Percentiles rank a stretch among this genome's conserved stretches.
phyloP scores from a whole-genome alignment of 768 basidiomycete genomes.

The Rhizopogon vesiculosus region DNA sequence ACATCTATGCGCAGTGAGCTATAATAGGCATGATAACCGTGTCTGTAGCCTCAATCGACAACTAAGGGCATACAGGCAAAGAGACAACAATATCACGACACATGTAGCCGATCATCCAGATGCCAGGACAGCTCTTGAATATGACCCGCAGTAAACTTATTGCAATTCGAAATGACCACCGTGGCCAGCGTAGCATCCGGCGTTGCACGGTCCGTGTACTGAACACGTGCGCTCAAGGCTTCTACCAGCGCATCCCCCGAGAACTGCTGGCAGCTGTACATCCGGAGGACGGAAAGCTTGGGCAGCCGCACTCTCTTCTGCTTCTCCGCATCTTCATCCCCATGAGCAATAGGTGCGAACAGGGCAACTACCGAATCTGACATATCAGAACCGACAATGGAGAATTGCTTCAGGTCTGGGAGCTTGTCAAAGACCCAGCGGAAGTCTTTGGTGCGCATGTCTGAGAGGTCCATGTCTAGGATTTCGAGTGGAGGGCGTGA shows the following conservation, averaged over 20 bases:
- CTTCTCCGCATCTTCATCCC: neutral
- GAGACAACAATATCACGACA: slow-evolving; percentile 9
- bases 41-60: too few species aligned
- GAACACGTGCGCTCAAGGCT: slow-evolving; percentile 44
- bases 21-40: neutral
- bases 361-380: slow-evolving; percentile 64
- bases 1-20: neutral
- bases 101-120: slow-evolving; percentile 20
- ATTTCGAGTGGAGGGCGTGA: slow-evolving; percentile 59
- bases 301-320: slow-evolving; percentile 47
- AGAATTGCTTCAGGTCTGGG: slow-evolving; percentile 52
- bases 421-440: slow-evolving; percentile 59
- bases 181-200: slow-evolving; percentile 22
- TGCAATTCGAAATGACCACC: slow-evolving; percentile 22
- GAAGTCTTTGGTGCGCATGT: slow-evolving; percentile 84
- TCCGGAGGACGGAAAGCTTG: slow-evolving; percentile 42
- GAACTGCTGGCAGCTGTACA: slow-evolving; percentile 62
- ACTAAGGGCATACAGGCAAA: neutral
- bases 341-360: slow-evolving; percentile 38
- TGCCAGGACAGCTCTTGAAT: slow-evolving; percentile 21
- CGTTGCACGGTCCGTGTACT: slow-evolving; percentile 28
- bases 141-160: slow-evolving; percentile 14
- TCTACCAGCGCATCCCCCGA: slow-evolving; percentile 54
- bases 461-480: slow-evolving; percentile 77
- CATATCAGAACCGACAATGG: slow-evolving; percentile 80